phyloP scores from a whole-genome alignment of 768 basidiomycete genomes.

The Strobilomyces dryophilus region DNA sequence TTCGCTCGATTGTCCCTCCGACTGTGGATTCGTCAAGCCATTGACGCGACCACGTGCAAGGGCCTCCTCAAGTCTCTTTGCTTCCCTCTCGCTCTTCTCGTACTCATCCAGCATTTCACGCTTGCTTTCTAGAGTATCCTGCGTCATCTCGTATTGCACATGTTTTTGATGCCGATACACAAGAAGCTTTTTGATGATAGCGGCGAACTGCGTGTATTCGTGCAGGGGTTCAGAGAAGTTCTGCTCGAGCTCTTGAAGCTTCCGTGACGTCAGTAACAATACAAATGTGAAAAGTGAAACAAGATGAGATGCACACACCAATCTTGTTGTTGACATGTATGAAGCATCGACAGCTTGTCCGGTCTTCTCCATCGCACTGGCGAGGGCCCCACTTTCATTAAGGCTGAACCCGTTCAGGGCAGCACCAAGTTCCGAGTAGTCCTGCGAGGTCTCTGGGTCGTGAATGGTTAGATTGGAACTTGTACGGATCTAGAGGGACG shows the following conservation, averaged over 20 bases:
- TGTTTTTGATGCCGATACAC: slow-evolving; percentile 97
- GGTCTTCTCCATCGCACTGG: slow-evolving; percentile 90
- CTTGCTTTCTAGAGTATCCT: slow-evolving; percentile 82
- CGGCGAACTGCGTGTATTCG: slow-evolving; percentile 92
- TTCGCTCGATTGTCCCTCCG: slow-evolving; percentile 33
- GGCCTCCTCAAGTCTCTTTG: slow-evolving; percentile 83
- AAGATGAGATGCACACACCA: slow-evolving; percentile 48
- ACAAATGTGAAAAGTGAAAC: slow-evolving; percentile 1
- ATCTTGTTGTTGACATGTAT: slow-evolving; percentile 85
- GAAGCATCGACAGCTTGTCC: slow-evolving; percentile 95
- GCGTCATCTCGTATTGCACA: slow-evolving; percentile 95
- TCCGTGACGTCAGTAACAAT: slow-evolving; percentile 8
- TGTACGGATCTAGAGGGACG: slow-evolving; percentile 1
- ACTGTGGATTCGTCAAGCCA: slow-evolving; percentile 20
- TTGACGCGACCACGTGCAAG: slow-evolving; percentile 54
- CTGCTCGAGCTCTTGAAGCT: slow-evolving; percentile 94
- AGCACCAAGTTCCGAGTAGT: slow-evolving; percentile 88
- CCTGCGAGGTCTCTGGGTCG: slow-evolving; percentile 68
- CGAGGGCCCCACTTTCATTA: slow-evolving; percentile 70
- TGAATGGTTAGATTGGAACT: neutral
- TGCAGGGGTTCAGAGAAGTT: slow-evolving; percentile 95
- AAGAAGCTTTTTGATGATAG: slow-evolving; percentile 91
- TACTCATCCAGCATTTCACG: slow-evolving; percentile 82
- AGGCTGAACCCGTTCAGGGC: slow-evolving; percentile 90
- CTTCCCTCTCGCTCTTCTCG: slow-evolving; percentile 91